Percentiles rank a stretch among this genome's conserved stretches.
phyloP scores from a whole-genome alignment of 2,329 filamentous ascomycete genomes.

The Ophiosphaerella korrae region DNA sequence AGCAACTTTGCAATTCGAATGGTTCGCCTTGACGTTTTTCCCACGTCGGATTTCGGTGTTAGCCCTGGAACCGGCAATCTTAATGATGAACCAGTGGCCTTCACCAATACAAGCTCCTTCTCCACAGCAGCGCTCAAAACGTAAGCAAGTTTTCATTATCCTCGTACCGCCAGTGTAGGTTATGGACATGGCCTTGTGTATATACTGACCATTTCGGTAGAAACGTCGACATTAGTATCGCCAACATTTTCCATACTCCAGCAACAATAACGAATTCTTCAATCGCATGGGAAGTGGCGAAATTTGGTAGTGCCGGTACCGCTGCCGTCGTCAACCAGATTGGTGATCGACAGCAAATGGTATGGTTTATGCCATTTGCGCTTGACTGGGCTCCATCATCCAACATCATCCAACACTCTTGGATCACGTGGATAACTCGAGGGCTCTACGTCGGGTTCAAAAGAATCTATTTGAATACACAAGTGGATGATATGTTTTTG shows the following conservation, averaged over 20 bases:
- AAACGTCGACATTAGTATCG: conserved; percentile 37
- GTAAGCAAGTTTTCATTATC: conserved; percentile 18
- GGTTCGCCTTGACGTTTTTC: conserved; percentile 65
- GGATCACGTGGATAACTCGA: conserved; percentile 66
- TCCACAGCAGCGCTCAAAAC: conserved; percentile 60
- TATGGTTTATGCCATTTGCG: conserved; percentile 63
- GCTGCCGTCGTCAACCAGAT: conserved; percentile 67
- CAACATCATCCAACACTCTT: conserved; percentile 65
- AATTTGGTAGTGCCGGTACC: conserved; percentile 50
- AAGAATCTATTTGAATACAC: conserved; percentile 60
- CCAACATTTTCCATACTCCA: conserved; percentile 62
- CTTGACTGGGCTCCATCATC: conserved; percentile 60
- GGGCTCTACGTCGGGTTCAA: conserved; percentile 64
- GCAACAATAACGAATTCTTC: conserved; percentile 60
- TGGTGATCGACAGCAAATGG: conserved; percentile 64
- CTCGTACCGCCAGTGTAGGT: background rate
- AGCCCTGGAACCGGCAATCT: conserved; percentile 41
- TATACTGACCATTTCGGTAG: conserved; percentile 18
- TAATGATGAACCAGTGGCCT: conserved; percentile 50
- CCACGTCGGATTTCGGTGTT: conserved; percentile 56
- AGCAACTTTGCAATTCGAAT: conserved; percentile 63
- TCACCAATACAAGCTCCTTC: conserved; percentile 61
- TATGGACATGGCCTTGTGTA: background rate
- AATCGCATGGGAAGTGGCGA: conserved; percentile 60
- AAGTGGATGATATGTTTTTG: conserved; percentile 68